These are phyloP conservation scores for Sordaria brevicollis DNA, from an alignment of 495 filamentous ascomycete genomes.

Conservation along the genomic window DNA sequence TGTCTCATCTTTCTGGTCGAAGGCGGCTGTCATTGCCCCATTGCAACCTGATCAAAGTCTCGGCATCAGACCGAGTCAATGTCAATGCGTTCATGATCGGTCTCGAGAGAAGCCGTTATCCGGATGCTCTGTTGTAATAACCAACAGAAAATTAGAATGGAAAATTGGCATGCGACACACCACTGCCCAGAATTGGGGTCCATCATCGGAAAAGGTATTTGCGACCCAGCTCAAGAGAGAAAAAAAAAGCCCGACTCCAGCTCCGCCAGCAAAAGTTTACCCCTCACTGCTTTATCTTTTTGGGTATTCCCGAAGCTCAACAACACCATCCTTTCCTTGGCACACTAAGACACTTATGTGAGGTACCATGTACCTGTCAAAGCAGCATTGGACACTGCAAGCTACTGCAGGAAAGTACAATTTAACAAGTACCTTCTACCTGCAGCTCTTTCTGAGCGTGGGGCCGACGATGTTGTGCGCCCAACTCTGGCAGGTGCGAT, in stretches of 20 bases:
- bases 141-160: not conserved
- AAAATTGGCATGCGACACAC: not conserved
- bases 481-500: not conserved
- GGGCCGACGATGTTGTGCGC: not conserved
- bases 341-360: not conserved
- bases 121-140: not conserved
- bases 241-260: not conserved
- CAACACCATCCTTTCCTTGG: not conserved
- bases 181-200: not conserved
- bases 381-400: not conserved
- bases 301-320: not conserved
- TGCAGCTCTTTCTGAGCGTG: not conserved
- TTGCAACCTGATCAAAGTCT: conserved; percentile 4
- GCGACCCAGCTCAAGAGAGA: too few relatives aligned
- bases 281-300: not conserved
- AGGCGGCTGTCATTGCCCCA: not conserved
- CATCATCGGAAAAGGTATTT: not conserved
- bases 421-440: not conserved
- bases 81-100: not conserved
- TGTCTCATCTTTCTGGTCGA: not conserved
- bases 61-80: not conserved
- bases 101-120: not conserved
- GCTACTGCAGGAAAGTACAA: not conserved
- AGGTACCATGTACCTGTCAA: not conserved
- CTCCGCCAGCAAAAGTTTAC: not conserved